Percentiles rank a stretch among this genome's conserved stretches.
phyloP scores from a whole-genome alignment of 2,329 filamentous ascomycete genomes.

The Claviceps digitariae region DNA sequence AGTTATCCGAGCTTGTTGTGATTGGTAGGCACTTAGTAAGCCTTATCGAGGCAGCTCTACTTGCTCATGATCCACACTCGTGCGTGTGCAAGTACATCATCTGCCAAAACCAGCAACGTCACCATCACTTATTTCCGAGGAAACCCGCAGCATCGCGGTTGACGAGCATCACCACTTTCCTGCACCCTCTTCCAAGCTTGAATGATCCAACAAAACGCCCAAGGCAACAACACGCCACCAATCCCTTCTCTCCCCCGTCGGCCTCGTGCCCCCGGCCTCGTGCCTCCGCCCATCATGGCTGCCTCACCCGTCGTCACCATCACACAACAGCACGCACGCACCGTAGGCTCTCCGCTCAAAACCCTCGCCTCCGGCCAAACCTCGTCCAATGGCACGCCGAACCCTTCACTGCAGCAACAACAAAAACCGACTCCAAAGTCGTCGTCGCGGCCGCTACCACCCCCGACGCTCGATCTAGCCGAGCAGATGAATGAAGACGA shows the following conservation, averaged over 20 bases:
- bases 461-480: conserved; percentile 43
- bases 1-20: background rate
- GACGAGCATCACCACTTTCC: background rate
- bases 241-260: background rate
- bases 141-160: background rate
- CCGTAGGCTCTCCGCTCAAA: conserved; percentile 32
- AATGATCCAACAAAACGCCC: background rate
- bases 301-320: conserved; percentile 31
- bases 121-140: background rate
- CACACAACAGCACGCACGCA: conserved; percentile 15
- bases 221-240: background rate
- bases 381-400: conserved; percentile 31
- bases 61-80: too few relatives aligned
- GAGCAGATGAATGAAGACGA: conserved; percentile 73
- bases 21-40: too few relatives aligned
- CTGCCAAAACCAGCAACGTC: background rate
- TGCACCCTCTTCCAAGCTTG: background rate
- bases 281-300: conserved; percentile 24
- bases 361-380: conserved; percentile 23
- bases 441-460: conserved; percentile 15
- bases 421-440: conserved; percentile 11
- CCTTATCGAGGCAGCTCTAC: too few relatives aligned
- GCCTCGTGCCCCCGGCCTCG: background rate
- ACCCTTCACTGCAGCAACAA: conserved; percentile 11
- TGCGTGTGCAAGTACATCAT: too few relatives aligned